Evolutionary conservation across 176 grass and related monocot species (phyloP).

Genomic region (Tillandsia fasciculata): DNA sequence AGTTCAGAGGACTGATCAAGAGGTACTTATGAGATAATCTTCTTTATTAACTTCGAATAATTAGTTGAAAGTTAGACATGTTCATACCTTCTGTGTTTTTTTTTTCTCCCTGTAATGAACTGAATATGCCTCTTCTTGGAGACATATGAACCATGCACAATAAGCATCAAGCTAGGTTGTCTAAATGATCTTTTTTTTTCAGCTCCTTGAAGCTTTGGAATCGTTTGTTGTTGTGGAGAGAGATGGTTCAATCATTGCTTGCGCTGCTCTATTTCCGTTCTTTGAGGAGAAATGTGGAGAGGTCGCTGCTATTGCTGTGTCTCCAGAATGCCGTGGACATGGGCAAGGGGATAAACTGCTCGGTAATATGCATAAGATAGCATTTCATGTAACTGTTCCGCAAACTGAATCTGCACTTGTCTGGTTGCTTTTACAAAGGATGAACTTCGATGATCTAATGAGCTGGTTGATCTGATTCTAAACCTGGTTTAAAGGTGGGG

Average conservation of each 20-base stretch:
- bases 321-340: slow-evolving; percentile 81
- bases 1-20: slow-evolving; percentile 61
- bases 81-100: background rate
- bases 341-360: slow-evolving; percentile 89
- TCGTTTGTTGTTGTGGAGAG: slow-evolving; percentile 84
- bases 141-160: background rate
- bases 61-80: background rate
- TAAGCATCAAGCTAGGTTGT: slow-evolving; percentile 2
- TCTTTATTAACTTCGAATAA: background rate
- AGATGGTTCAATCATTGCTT: slow-evolving; percentile 91
- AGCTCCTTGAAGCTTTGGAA: slow-evolving; percentile 71
- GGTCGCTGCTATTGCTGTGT: slow-evolving; percentile 81
- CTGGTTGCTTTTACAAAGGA: too few species aligned
- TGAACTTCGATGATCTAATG: too few species aligned
- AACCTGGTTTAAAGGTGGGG: too few species aligned
- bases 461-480: too few species aligned
- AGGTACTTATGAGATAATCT: slow-evolving; percentile 32
- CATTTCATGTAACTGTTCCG: slow-evolving; percentile 2
- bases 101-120: background rate
- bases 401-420: background rate
- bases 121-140: too few species aligned
- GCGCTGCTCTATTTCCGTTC: slow-evolving; percentile 74
- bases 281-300: slow-evolving; percentile 74
- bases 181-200: slow-evolving; percentile 9
- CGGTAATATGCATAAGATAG: slow-evolving; percentile 30